phyloP scores from a whole-genome alignment of 192 early-diverging fungal genomes.

The Coemansia sp. region DNA sequence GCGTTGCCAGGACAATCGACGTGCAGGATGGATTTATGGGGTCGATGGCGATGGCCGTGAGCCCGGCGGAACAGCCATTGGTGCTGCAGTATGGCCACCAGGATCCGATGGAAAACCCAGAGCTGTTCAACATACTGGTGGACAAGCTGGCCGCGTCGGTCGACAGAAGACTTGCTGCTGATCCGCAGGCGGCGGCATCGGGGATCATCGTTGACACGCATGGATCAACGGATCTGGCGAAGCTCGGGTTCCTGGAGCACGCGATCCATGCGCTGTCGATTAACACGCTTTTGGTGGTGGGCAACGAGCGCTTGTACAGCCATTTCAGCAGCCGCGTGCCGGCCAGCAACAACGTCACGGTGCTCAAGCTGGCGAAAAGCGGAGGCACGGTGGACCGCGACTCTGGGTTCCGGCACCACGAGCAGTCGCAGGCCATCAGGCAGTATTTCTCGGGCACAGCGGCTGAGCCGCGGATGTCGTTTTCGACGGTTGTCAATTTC shows the following conservation, averaged over 20 bases:
- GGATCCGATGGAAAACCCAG: conserved; percentile 69
- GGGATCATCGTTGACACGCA: conserved; percentile 87
- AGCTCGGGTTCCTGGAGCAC: conserved; percentile 72
- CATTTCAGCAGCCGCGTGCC: conserved; percentile 58
- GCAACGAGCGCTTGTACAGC: conserved; percentile 91
- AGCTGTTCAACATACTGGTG: conserved; percentile 72
- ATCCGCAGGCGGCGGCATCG: conserved; percentile 56
- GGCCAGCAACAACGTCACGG: conserved; percentile 18
- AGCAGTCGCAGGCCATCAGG: conserved; percentile 70
- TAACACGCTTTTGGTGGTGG: conserved; percentile 82
- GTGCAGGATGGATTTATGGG: conserved; percentile 74
- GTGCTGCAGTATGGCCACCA: conserved; percentile 90
- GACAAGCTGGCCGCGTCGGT: conserved; percentile 63
- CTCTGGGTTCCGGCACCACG: conserved; percentile 61
- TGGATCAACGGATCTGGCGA: conserved; percentile 70
- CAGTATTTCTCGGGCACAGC: conserved; percentile 95
- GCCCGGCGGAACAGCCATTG: conserved; percentile 67
- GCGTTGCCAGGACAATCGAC: conserved; percentile 74
- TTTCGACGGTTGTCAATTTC: conserved; percentile 75
- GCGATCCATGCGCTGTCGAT: conserved; percentile 71
- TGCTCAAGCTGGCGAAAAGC: conserved; percentile 87
- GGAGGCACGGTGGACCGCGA: conserved; percentile 94
- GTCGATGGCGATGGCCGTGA: conserved; percentile 57
- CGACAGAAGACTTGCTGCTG: conserved; percentile 58
- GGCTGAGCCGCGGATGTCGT: conserved; percentile 75